Evolutionary conservation across 1,139 yeast genomes (phyloP), one percentile per base, ranked within the genome.

Genomic region (Yamadazyma siamensis): DNA sequence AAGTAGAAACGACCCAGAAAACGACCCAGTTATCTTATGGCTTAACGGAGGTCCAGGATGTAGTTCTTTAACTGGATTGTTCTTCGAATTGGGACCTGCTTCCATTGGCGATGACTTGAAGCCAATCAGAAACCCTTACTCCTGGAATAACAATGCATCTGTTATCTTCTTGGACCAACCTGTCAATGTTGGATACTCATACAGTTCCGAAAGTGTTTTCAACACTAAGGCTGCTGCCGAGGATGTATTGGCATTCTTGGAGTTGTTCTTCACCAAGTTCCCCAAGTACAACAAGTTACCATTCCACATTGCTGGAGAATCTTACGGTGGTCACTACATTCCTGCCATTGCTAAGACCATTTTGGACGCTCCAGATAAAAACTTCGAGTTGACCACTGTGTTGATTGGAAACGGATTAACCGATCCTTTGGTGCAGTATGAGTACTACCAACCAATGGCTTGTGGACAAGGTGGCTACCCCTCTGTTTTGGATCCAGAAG

Each of bases 251-350:
- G 95, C 95, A 1, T 89, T 91, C 62, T 72, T 91, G 59, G 82
- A 84, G 52, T 73, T 89, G 54, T 91, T 91, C 69, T 91, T 84
- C 72, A 75, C 83, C 59, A 86, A 85, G 56, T 91, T 88, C 75
- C 95, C 96, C 26, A 77, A 89, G 61, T 87, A 83, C 63, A 60
- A 71, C 29, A 60, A 74, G 22, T 69, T 75, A 38, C 44, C 46
- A 23, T 88, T 91, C 81, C 97, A 89, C 61, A 88, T 91, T 61
- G 94, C 97, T 28, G 98, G 97, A 48, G 97, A 91, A 64, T 86
- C 96, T n/a, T 91, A 91, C 55, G 98, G 95, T 34, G 98, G 98
- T 41, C 97, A 91, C 59, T 91, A 91, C 61, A 88, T 91, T 46
- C 98, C 97, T 19, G 89, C 79, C 7, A 85, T 91, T 56, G 96